Conservation (phyloP, 225 moss, liverwort and hornwort genomes). For the Bryoerythrophyllum caledonicum region DNA sequence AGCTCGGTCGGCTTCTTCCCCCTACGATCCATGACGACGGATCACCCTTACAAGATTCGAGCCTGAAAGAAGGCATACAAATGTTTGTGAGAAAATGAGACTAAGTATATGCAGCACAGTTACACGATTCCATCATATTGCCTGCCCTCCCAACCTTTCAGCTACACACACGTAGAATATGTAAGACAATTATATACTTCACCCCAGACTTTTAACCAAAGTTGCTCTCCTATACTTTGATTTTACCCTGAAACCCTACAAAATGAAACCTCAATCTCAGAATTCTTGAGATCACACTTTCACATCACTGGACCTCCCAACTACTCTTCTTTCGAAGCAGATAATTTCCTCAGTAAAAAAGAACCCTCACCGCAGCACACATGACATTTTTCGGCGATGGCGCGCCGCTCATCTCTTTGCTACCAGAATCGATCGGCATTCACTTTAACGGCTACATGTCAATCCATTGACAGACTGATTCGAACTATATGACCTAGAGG, state of each 20-base stretch:
- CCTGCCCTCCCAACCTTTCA: neutral
- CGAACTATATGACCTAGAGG: neutral
- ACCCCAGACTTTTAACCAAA: neutral
- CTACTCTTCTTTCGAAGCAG: neutral
- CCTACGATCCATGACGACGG: conserved; percentile 21
- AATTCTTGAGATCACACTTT: neutral
- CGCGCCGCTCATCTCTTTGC: neutral
- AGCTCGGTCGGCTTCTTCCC: conserved; percentile 38
- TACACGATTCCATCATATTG: neutral
- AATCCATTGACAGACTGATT: neutral
- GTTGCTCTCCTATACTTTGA: neutral
- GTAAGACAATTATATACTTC: neutral
- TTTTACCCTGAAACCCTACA: neutral
- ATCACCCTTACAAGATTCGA: neutral
- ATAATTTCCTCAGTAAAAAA: neutral
- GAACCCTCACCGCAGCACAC: neutral
- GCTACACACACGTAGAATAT: neutral
- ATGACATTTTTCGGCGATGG: neutral
- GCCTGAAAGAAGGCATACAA: neutral
- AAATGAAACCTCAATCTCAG: neutral
- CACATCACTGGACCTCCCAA: neutral
- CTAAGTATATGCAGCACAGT: neutral
- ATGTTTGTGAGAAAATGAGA: neutral
- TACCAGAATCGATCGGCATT: neutral
- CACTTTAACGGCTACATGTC: neutral